Base-by-base conservation (phyloP, 2,329 filamentous ascomycete genomes). In the Cercospora beticola region DNA sequence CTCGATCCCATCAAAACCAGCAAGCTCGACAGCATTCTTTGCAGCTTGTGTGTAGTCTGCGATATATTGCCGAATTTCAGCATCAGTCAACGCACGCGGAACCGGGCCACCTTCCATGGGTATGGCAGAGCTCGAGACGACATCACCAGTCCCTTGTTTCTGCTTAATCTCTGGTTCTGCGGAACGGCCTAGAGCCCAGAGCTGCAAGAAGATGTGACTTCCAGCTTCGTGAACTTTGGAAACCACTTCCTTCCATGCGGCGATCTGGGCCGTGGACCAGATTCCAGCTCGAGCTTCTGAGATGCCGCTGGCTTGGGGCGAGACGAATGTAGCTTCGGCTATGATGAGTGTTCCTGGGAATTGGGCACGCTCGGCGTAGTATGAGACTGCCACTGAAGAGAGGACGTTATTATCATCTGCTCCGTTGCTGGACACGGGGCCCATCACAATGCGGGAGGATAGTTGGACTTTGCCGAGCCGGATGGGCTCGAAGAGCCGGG, bases 1-100 rank as follows among this genome's bases (percentile, higher is more conserved):
- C 69, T 84, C 89, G 16, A 92, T 84, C 4, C 87, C 86, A 74
- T 91, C 89, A 71, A 88, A 86, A 0, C 86, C 86, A 3, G 85
- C 86, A 12, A 68, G 69, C 54, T 81, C 77, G 7, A 84, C 75
- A 1, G 83, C 81, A 54, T 81, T 81, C 73, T 81, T 81, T 0
- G 85, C 83, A 4, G 81, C 82, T 23, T 77, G 73, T 14, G 79
- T 81, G 64, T 79, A 83, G 12, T 81, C 78, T 5, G 71, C 59
- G 26, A 83, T 75, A 16, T 76, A 79, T 21, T 76, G 66, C 64
- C 72, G 66, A 31, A 76, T 74, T 64, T 77, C 81, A 1, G 79
- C 77, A 6, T 78, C 75, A 2, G 76, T 80, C 77, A 83, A 74
- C 52, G 77, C 73, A 72, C 75, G 59, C 70, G 80, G 71, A 71